These are phyloP conservation scores for Entomortierella parvispora DNA, from an alignment of 192 early-diverging fungal species.

Conservation along the genomic window DNA sequence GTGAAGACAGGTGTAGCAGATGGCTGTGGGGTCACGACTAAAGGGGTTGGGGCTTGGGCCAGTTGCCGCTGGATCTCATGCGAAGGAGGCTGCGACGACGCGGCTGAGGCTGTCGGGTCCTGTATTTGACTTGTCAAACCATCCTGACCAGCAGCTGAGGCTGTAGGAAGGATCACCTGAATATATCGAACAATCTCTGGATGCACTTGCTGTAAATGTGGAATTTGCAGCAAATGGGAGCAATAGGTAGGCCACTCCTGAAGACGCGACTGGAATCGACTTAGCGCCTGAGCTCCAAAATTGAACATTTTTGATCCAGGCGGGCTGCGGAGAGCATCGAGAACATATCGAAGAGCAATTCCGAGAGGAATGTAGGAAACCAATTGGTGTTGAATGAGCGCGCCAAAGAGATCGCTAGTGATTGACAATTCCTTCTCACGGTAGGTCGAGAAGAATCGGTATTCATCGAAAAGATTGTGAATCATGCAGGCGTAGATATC, in stretches of 20 bases:
- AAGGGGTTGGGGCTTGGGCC: conserved; percentile 5
- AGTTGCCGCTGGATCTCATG: conserved; percentile 27
- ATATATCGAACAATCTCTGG: conserved; percentile 80
- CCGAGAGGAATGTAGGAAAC: conserved; percentile 82
- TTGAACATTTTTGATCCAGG: conserved; percentile 84
- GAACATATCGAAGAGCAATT: conserved; percentile 89
- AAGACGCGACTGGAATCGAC: conserved; percentile 84
- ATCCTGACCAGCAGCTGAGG: conserved; percentile 44
- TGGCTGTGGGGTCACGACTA: conserved; percentile 15
- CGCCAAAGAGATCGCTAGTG: conserved; percentile 91
- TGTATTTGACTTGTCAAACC: conserved; percentile 10
- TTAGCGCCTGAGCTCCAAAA: conserved; percentile 90
- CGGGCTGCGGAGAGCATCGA: conserved; percentile 86
- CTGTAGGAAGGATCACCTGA: conserved; percentile 52
- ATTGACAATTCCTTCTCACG: conserved; percentile 92
- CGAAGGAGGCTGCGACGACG: conserved; percentile 1
- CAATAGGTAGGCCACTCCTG: conserved; percentile 94
- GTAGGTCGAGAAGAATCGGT: conserved; percentile 93
- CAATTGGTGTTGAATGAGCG: conserved; percentile 89
- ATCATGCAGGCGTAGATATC: conserved; percentile 92
- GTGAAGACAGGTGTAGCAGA: conserved; percentile 67
- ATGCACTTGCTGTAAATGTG: conserved; percentile 79
- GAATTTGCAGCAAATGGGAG: conserved; percentile 82
- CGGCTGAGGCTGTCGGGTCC: conserved; percentile 41
- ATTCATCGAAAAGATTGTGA: conserved; percentile 96